These are phyloP conservation scores for Taphrina flavorubra DNA, from an alignment of 1,139 yeast genomes.

Conservation along the genomic window DNA sequence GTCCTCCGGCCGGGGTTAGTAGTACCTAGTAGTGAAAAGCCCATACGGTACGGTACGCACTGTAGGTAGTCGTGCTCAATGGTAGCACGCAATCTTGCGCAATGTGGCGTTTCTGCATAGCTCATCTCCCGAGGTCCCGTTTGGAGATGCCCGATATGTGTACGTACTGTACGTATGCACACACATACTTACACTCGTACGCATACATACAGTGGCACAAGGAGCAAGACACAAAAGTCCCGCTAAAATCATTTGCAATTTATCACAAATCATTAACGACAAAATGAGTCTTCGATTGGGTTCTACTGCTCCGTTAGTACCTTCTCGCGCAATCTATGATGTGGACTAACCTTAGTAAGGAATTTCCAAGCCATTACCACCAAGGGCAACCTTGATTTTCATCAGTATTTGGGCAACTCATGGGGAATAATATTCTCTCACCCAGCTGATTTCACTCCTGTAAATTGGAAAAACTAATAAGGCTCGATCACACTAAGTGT, in stretches of 20 bases:
- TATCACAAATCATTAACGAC: no score
- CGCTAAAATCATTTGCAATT: no score
- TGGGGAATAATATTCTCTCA: conserved; percentile 90
- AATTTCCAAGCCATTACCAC: conserved; percentile 81
- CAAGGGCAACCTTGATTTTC: conserved; percentile 77
- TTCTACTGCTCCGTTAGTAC: conserved; percentile 26
- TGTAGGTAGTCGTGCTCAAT: no score
- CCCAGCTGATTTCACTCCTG: conserved; percentile 95
- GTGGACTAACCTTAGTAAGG: not conserved
- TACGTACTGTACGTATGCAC: not conserved
- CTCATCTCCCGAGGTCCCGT: not conserved
- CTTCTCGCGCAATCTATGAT: not conserved
- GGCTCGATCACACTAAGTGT: not conserved
- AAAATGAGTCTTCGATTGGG: conserved; percentile 34
- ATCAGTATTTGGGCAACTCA: conserved; percentile 75
- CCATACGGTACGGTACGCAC: no score
- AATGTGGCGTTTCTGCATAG: not conserved
- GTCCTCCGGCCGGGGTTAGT: no score
- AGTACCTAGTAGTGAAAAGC: no score
- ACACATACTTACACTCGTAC: not conserved
- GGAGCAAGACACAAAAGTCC: not conserved
- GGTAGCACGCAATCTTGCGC: conserved; percentile 5
- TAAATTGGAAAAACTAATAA: conserved; percentile 48
- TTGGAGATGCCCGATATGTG: not conserved
- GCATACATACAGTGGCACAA: not conserved